Evolutionary conservation across 768 basidiomycete species (phyloP).

Genomic region (Amanita rimosa): DNA sequence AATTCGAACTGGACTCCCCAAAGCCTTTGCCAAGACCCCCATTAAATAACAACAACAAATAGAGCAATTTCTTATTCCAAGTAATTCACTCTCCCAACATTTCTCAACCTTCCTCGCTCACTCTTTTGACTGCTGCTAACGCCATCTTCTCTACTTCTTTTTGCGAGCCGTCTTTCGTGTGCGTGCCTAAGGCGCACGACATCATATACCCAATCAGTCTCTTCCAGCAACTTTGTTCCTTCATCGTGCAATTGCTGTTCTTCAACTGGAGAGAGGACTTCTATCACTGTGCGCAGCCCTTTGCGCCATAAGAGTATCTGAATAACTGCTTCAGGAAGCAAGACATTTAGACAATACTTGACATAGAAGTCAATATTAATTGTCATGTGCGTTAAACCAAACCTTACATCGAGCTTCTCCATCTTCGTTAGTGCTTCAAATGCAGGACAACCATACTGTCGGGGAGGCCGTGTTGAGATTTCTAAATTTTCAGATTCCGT

Average conservation of each 20-base stretch:
- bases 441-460: slow-evolving; percentile 25
- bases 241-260: slow-evolving; percentile 43
- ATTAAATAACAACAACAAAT: slow-evolving; percentile 1
- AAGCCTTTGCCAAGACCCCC: no score
- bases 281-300: slow-evolving; percentile 40
- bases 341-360: slow-evolving; percentile 63
- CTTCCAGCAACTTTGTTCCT: slow-evolving; percentile 33
- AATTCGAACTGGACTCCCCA: no score
- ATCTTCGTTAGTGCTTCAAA: slow-evolving; percentile 32
- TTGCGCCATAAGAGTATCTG: slow-evolving; percentile 69
- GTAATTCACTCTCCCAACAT: slow-evolving; percentile 15
- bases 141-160: slow-evolving; percentile 9
- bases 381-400: not conserved
- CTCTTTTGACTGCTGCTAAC: slow-evolving; percentile 6
- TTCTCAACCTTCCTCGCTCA: slow-evolving; percentile 14
- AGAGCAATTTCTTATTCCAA: slow-evolving; percentile 10
- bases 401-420: slow-evolving; percentile 41
- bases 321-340: slow-evolving; percentile 59
- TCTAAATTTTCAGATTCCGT: not conserved
- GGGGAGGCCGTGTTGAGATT: slow-evolving; percentile 7
- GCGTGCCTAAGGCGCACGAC: slow-evolving; percentile 32
- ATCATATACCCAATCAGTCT: slow-evolving; percentile 65
- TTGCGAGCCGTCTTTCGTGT: slow-evolving; percentile 15
- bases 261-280: slow-evolving; percentile 38
- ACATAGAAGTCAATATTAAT: not conserved